phyloP scores from a whole-genome alignment of 2,329 filamentous ascomycete genomes.

The Didymosphaeria variabile region DNA sequence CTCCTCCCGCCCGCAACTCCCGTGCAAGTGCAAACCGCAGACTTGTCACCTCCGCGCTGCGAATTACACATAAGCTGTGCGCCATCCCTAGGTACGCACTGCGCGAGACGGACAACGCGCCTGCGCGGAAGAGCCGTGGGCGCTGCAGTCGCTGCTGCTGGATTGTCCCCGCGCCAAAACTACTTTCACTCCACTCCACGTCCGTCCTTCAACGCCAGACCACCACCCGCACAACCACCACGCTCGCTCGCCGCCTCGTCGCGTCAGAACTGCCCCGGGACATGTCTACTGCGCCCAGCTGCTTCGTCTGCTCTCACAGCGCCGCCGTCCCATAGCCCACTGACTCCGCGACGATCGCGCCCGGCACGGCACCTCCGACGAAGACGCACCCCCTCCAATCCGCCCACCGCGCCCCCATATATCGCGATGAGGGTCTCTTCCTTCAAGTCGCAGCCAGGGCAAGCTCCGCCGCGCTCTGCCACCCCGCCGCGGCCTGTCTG shows the following conservation, averaged over 20 bases:
- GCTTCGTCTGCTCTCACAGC: constrained; percentile 31
- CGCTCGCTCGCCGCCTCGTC: constrained; percentile 30
- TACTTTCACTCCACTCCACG: constrained; percentile 18
- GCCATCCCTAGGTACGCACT: background rate
- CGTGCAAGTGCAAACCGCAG: background rate
- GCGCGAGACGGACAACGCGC: background rate
- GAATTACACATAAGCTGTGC: background rate
- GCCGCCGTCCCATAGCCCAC: constrained; percentile 38
- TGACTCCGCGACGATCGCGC: constrained; percentile 35
- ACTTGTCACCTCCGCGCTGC: background rate
- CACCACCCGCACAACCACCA: constrained; percentile 22
- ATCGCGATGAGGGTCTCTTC: constrained; percentile 41
- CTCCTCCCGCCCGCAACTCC: constrained; percentile 5
- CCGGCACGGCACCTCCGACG: constrained; percentile 37
- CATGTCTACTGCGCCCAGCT: constrained; percentile 38
- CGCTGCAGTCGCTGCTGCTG: constrained; percentile 4
- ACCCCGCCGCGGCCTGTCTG: constrained; percentile 45
- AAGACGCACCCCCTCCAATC: constrained; percentile 27
- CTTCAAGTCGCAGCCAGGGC: constrained; percentile 46
- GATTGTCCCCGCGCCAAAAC: constrained; percentile 20
- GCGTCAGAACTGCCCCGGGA: constrained; percentile 31
- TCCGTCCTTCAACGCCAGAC: constrained; percentile 19
- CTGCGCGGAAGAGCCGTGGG: constrained; percentile 12
- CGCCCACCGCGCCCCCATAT: constrained; percentile 26
- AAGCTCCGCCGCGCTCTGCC: constrained; percentile 38